Conservation (phyloP, 176 grass and related monocot genomes). For the Aegilops sharonensis region DNA sequence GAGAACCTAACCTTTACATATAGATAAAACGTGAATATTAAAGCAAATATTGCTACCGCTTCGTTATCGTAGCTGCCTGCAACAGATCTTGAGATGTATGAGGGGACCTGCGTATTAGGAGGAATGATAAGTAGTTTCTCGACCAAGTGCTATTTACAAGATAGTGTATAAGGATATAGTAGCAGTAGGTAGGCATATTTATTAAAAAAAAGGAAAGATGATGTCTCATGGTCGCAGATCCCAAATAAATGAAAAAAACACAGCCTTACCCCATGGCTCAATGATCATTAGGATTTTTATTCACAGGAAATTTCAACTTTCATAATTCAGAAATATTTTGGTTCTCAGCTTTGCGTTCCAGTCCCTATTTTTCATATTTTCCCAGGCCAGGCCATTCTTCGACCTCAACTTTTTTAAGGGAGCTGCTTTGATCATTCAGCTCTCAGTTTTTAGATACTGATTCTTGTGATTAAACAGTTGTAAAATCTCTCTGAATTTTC, state of each 20-base stretch:
- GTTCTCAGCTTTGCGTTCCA: neutral
- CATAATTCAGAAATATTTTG: neutral
- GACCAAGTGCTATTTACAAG: neutral
- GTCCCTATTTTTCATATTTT: neutral
- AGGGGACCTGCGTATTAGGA: constrained; percentile 59
- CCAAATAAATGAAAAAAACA: neutral
- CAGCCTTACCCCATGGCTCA: neutral
- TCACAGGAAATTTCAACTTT: neutral
- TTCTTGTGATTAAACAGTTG: neutral
- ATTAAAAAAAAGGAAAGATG: neutral
- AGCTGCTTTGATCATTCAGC: neutral
- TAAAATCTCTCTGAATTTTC: neutral
- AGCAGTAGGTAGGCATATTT: neutral
- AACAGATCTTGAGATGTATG: constrained; percentile 97
- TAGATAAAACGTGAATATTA: constrained; percentile 99
- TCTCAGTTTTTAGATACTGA: constrained; percentile 5
- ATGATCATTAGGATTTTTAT: neutral
- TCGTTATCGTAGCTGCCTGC: constrained; percentile 99
- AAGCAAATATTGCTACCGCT: constrained; percentile 98
- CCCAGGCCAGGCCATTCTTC: neutral
- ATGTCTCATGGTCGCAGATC: neutral
- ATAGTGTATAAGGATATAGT: neutral
- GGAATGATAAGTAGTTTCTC: neutral
- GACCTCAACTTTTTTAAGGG: neutral
- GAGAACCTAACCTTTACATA: constrained; percentile 81